Evolutionary conservation across 2,329 filamentous ascomycete species (phyloP).

Genomic region (Sporothrix humicola): DNA sequence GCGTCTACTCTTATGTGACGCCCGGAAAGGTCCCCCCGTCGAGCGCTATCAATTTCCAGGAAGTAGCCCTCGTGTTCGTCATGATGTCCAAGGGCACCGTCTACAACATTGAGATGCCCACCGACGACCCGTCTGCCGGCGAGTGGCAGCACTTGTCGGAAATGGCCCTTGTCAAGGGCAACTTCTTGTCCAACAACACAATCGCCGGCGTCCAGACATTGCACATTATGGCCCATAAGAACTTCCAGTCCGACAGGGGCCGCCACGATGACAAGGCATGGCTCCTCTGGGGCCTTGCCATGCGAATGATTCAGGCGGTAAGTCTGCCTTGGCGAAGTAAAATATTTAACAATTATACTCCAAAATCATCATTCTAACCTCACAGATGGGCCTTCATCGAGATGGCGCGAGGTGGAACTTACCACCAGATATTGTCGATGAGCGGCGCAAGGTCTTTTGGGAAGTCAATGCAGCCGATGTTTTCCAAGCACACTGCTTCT

Average conservation of each 20-base stretch:
- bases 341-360: background rate
- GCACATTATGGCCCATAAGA: slow-evolving; percentile 28
- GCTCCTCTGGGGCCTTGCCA: slow-evolving; percentile 28
- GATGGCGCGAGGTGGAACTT: slow-evolving; percentile 27
- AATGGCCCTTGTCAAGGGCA: slow-evolving; percentile 29
- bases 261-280: slow-evolving; percentile 28
- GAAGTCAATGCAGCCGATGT: slow-evolving; percentile 32
- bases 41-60: slow-evolving; percentile 14
- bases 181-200: slow-evolving; percentile 32
- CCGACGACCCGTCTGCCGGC: slow-evolving; percentile 24
- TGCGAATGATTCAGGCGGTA: slow-evolving; percentile 29
- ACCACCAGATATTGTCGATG: slow-evolving; percentile 17
- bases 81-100: slow-evolving; percentile 31
- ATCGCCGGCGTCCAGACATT: slow-evolving; percentile 25
- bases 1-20: slow-evolving; percentile 11
- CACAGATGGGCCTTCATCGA: slow-evolving; percentile 22
- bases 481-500: slow-evolving; percentile 32
- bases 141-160: slow-evolving; percentile 31
- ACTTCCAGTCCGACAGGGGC: slow-evolving; percentile 29
- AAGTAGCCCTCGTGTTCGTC: slow-evolving; percentile 30
- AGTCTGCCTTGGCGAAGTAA: background rate
- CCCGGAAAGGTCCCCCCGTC: background rate
- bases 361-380: background rate
- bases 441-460: slow-evolving; percentile 32
- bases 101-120: slow-evolving; percentile 32